phyloP scores from a whole-genome alignment of 306 rosid species.

The Malus fusca region DNA sequence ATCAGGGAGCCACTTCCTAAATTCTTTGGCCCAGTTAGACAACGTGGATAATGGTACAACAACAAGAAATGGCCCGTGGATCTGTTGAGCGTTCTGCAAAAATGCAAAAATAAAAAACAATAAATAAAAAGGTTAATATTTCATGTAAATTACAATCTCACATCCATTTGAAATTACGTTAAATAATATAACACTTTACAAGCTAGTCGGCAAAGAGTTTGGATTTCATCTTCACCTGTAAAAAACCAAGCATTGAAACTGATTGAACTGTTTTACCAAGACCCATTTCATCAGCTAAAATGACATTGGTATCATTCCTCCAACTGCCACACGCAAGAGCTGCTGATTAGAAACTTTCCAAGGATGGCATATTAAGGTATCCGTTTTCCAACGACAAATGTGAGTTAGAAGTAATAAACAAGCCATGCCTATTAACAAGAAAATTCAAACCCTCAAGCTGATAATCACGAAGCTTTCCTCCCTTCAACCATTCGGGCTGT shows the following conservation, averaged over 20 bases:
- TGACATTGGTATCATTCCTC: slow-evolving; percentile 98
- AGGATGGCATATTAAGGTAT: neutral
- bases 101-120: neutral
- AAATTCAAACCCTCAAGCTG: slow-evolving; percentile 99
- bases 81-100: slow-evolving; percentile 87
- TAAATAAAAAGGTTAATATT: neutral
- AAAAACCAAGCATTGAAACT: slow-evolving; percentile 98
- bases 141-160: neutral
- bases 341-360: slow-evolving; percentile 23
- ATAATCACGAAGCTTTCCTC: slow-evolving; percentile 98
- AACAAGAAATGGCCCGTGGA: slow-evolving; percentile 94
- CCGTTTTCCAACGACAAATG: neutral
- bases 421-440: slow-evolving; percentile 86
- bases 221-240: slow-evolving; percentile 51
- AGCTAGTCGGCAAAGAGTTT: slow-evolving; percentile 13
- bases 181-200: neutral
- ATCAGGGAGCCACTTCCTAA: slow-evolving; percentile 99
- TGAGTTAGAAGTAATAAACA: neutral
- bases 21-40: slow-evolving; percentile 99
- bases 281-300: slow-evolving; percentile 99
- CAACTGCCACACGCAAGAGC: slow-evolving; percentile 55
- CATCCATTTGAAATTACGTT: neutral
- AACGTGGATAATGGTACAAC: slow-evolving; percentile 95
- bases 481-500: slow-evolving; percentile 96
- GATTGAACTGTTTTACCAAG: slow-evolving; percentile 99